phyloP scores from a whole-genome alignment of 1,139 yeast genomes.

The Ogataea hybrid region DNA sequence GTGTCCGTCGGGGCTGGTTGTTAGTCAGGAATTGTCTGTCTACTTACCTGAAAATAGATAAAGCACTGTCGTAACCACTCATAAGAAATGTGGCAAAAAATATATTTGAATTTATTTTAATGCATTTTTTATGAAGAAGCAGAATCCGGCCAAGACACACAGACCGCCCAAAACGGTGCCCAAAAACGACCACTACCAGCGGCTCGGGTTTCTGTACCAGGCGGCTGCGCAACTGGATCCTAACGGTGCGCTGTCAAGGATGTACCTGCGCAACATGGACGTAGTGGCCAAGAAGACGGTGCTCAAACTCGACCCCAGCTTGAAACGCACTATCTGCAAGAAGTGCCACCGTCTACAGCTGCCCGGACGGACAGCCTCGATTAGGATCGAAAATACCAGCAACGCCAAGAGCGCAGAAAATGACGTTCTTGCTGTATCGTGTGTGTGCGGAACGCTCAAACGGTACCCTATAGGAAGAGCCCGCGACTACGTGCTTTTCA shows the following conservation, averaged over 20 bases:
- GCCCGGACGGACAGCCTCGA: slow-evolving; percentile 42
- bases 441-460: slow-evolving; percentile 38
- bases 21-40: not conserved
- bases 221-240: slow-evolving; percentile 34
- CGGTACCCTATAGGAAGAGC: slow-evolving; percentile 41
- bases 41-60: slow-evolving; percentile 92
- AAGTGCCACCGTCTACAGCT: slow-evolving; percentile 48
- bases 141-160: slow-evolving; percentile 1
- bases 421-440: slow-evolving; percentile 33
- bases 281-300: slow-evolving; percentile 63
- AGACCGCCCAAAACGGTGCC: slow-evolving; percentile 37
- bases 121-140: slow-evolving; percentile 1
- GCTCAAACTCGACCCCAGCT: slow-evolving; percentile 53
- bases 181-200: slow-evolving; percentile 55
- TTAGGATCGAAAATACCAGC: slow-evolving; percentile 35
- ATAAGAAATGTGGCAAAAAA: slow-evolving; percentile 35
- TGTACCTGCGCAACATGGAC: slow-evolving; percentile 45
- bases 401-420: slow-evolving; percentile 26
- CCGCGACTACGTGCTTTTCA: slow-evolving; percentile 33
- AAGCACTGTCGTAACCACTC: slow-evolving; percentile 99
- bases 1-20: slow-evolving; percentile 89
- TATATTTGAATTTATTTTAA: not conserved
- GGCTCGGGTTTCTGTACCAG: slow-evolving; percentile 58
- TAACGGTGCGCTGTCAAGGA: slow-evolving; percentile 43
- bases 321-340: slow-evolving; percentile 64